Percentiles rank a stretch among this genome's conserved stretches.
phyloP scores from a whole-genome alignment of 176 grass and related monocot species.

The Oryza brachyantha region DNA sequence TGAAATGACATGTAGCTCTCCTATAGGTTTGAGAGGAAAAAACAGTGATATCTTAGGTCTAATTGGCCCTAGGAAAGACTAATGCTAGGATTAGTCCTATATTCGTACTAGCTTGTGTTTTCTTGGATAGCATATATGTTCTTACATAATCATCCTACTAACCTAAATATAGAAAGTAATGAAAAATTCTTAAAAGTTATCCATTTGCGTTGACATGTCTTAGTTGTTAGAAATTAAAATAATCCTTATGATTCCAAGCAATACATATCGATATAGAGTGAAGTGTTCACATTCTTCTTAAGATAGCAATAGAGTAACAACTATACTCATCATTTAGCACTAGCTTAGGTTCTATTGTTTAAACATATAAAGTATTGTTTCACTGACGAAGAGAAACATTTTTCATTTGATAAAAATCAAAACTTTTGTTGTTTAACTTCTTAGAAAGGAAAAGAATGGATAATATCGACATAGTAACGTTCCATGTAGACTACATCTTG shows the following conservation, averaged over 20 bases:
- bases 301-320: background rate
- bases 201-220: no score
- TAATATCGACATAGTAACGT: background rate
- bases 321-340: background rate
- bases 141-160: background rate
- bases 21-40: no score
- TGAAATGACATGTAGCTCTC: no score
- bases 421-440: background rate
- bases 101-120: background rate
- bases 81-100: background rate
- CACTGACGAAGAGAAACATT: background rate
- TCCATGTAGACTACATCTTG: background rate
- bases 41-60: background rate
- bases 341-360: background rate
- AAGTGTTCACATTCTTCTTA: background rate
- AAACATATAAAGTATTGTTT: background rate
- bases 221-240: background rate
- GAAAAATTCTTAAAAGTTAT: no score
- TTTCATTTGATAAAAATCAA: background rate
- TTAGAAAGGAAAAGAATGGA: background rate
- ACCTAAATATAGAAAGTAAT: no score
- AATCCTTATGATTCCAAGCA: background rate
- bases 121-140: background rate
- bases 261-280: background rate
- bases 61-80: background rate